Evolutionary conservation across 306 rosid genomes (phyloP).

Genomic region (Prunus mira): DNA sequence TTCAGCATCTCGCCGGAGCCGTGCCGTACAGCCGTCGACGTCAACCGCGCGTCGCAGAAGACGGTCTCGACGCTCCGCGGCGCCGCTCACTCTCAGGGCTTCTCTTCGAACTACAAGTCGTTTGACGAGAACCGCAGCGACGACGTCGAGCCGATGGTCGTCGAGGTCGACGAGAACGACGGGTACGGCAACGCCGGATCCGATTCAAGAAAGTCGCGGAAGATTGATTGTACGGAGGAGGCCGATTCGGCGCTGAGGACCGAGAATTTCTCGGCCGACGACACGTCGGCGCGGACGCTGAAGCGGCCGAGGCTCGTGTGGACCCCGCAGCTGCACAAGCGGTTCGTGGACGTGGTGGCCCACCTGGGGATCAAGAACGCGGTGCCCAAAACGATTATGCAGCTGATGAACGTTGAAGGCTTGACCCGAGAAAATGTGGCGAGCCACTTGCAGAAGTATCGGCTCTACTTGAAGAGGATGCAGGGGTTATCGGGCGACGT

Average conservation of each 20-base stretch:
- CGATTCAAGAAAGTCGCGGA: slow-evolving; percentile 57
- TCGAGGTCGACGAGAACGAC: slow-evolving; percentile 39
- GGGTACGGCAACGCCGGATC: slow-evolving; percentile 46
- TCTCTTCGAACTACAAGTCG: slow-evolving; percentile 44
- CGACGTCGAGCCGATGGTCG: slow-evolving; percentile 34
- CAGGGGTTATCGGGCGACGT: slow-evolving; percentile 67
- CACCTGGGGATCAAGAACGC: slow-evolving; percentile 89
- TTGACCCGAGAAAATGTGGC: slow-evolving; percentile 95
- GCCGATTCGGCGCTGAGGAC: slow-evolving; percentile 50
- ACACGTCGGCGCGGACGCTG: slow-evolving; percentile 38
- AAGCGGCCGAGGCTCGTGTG: slow-evolving; percentile 85
- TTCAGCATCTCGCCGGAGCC: slow-evolving; percentile 81
- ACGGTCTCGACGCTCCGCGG: slow-evolving; percentile 67
- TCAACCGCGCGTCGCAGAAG: slow-evolving; percentile 69
- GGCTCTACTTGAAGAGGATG: slow-evolving; percentile 83
- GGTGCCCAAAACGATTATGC: slow-evolving; percentile 92
- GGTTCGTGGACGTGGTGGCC: slow-evolving; percentile 89
- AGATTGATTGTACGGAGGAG: slow-evolving; percentile 53
- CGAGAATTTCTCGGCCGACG: slow-evolving; percentile 39
- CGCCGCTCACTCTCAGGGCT: slow-evolving; percentile 38
- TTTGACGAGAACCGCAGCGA: slow-evolving; percentile 20
- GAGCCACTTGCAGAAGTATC: slow-evolving; percentile 88
- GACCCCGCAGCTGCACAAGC: slow-evolving; percentile 90
- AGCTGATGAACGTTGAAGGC: slow-evolving; percentile 93
- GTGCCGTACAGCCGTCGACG: slow-evolving; percentile 51